These are phyloP conservation scores for Aspergillus bertholletiae DNA, from an alignment of 495 filamentous ascomycete genomes.

Conservation along the genomic window DNA sequence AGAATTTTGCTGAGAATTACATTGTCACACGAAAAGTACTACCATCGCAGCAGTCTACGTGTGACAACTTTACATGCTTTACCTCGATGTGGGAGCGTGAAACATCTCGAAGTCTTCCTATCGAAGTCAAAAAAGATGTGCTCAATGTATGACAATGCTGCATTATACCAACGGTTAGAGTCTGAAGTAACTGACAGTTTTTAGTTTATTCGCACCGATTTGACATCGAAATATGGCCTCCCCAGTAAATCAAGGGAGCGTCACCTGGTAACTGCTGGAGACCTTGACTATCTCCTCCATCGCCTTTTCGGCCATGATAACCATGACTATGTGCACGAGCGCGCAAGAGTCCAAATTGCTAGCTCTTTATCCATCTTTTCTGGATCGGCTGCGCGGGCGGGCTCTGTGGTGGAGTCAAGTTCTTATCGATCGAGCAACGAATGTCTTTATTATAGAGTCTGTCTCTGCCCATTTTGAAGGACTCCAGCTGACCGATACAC, in stretches of 20 bases:
- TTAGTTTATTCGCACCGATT: not conserved
- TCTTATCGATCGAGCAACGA: slow-evolving; percentile 15
- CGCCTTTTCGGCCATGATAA: slow-evolving; percentile 14
- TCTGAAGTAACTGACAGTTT: not conserved
- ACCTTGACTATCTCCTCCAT: slow-evolving; percentile 14
- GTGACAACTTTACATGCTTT: slow-evolving; percentile 2
- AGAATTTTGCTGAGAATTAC: slow-evolving; percentile 7
- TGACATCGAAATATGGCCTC: slow-evolving; percentile 5
- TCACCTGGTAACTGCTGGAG: slow-evolving; percentile 2
- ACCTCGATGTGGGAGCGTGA: slow-evolving; percentile 4
- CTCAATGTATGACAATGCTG: not conserved
- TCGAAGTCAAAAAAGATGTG: slow-evolving; percentile 5
- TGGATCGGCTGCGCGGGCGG: slow-evolving; percentile 11
- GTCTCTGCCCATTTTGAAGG: not conserved
- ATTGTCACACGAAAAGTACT: not conserved
- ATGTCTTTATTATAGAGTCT: slow-evolving; percentile 21
- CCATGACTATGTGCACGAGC: slow-evolving; percentile 20
- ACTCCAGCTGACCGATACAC: not conserved
- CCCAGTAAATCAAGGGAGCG: slow-evolving; percentile 1
- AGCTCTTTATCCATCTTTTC: slow-evolving; percentile 18
- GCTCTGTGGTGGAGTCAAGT: slow-evolving; percentile 18
- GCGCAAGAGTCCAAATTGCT: slow-evolving; percentile 13
- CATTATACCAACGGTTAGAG: not conserved
- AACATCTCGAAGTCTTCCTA: slow-evolving; percentile 1
- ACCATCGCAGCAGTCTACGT: not conserved